Conservation (phyloP, 768 basidiomycete species). For the Auricularia heimuer region DNA sequence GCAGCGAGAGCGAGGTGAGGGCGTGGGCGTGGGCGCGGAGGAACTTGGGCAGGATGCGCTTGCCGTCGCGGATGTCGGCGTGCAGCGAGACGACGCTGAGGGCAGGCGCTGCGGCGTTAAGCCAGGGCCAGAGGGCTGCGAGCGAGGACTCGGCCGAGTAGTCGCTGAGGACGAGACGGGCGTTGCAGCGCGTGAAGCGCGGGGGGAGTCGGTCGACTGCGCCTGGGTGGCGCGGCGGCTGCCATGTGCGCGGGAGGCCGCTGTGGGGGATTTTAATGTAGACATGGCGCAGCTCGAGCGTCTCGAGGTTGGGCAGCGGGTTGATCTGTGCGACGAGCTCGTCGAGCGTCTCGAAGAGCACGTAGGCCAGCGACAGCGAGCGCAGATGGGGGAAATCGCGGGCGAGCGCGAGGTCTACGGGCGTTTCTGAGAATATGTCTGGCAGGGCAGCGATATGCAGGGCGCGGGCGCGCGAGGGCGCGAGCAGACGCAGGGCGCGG, state of each 20-base stretch:
- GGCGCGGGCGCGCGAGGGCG: not conserved
- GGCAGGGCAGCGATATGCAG: not conserved
- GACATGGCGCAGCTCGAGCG: not conserved
- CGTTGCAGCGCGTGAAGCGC: not conserved
- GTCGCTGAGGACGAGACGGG: not conserved
- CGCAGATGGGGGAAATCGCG: not conserved
- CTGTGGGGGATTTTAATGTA: not conserved
- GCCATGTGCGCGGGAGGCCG: not conserved
- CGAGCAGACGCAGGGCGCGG: not conserved
- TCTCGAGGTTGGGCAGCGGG: not conserved
- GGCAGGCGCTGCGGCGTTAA: not conserved
- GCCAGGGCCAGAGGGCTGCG: not conserved
- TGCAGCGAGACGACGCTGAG: not conserved
- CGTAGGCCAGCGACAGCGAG: not conserved
- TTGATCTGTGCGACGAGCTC: not conserved
- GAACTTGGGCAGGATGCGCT: not conserved
- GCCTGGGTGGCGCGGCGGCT: not conserved
- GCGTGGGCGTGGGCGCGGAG: not conserved
- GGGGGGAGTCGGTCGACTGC: not conserved
- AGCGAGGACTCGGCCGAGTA: not conserved
- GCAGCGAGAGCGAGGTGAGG: not conserved
- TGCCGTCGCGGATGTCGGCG: not conserved
- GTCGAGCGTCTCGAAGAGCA: conserved; percentile 1
- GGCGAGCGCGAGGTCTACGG: not conserved
- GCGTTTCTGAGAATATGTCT: not conserved